Base-by-base conservation (phyloP, 768 basidiomycete genomes). In the Trametes cinnabarina region DNA sequence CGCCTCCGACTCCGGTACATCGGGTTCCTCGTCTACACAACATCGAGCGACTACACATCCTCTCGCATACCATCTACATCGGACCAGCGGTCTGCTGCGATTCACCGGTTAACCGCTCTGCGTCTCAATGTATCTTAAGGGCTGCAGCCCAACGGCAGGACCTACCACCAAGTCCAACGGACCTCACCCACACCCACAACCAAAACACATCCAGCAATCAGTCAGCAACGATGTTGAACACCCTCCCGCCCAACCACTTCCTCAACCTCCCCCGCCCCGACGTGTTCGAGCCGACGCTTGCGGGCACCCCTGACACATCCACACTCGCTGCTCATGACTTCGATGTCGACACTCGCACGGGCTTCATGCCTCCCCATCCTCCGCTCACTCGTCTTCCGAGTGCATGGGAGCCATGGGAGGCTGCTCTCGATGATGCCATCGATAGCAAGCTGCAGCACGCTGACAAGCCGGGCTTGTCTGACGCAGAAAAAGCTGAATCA, bases 321-420 rank as follows among this genome's bases (percentile, higher is more conserved):
- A 75, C 74, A 0, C 66, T 75, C 47, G 73, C 73, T 37, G 74
- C 74, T 5, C 72, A 73, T 53, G 73, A 74, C 51, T 98, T 93
- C 76, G 94, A 98, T 69, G 90, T 98, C 58, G 93, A 95, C 69
- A 86, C 88, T 10, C 78, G 85, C 15, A 92, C 93, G 0, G 95
- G 96, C 0, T 98, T 98, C 71, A 87, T 98, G 84, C 90, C 95
- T 2, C 87, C 90, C 0, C 77, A 83, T 14, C 82, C 85, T 0
- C 94, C 94, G 1, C 69, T 87, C 0, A 64, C 73, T 7, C 81
- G 87, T 20, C 78, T 96, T 1, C 85, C 87, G 0, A 55, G 39
- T 0, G 69, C 73, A 53, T 96, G 84, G 82, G 85, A 84, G 42
- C 66, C 74, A 43, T 98, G 92, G 94, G 93, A 96, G 69, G 69